These are phyloP conservation scores for Didymella arachidicola DNA, from an alignment of 2,329 filamentous ascomycete species.

Conservation along the genomic window DNA sequence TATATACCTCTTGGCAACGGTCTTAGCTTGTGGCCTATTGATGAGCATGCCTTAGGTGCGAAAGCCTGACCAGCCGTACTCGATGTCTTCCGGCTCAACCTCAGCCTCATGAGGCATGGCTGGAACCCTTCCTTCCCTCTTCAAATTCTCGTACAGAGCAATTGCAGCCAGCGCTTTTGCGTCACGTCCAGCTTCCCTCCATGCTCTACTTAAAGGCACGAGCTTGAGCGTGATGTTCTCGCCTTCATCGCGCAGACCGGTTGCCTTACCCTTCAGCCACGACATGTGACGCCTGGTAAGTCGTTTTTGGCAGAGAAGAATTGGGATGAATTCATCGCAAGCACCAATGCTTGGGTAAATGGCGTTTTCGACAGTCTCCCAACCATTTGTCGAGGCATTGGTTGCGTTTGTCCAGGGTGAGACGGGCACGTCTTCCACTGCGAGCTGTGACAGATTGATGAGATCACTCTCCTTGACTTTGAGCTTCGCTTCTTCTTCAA, in stretches of 20 bases:
- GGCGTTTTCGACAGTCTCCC: conserved; percentile 40
- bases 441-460: conserved; percentile 62
- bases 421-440: conserved; percentile 39
- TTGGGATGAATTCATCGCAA: conserved; percentile 66
- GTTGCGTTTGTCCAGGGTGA: not conserved
- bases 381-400: not conserved
- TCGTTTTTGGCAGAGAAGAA: conserved; percentile 64
- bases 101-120: conserved; percentile 29
- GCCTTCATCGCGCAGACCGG: conserved; percentile 62
- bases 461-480: conserved; percentile 59
- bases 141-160: conserved; percentile 63
- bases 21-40: no score
- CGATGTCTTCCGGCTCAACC: conserved; percentile 15
- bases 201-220: conserved; percentile 59
- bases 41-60: no score
- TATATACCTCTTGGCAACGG: no score
- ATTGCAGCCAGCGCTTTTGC: conserved; percentile 64
- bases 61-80: no score
- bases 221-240: conserved; percentile 68
- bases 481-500: conserved; percentile 65
- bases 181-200: conserved; percentile 63
- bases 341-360: conserved; percentile 64
- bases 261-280: conserved; percentile 61
- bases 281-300: conserved; percentile 59
- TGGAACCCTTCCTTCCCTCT: conserved; percentile 55